Evolutionary conservation across 106 monocot species (phyloP).

Genomic region (Dendrobium huoshanense): DNA sequence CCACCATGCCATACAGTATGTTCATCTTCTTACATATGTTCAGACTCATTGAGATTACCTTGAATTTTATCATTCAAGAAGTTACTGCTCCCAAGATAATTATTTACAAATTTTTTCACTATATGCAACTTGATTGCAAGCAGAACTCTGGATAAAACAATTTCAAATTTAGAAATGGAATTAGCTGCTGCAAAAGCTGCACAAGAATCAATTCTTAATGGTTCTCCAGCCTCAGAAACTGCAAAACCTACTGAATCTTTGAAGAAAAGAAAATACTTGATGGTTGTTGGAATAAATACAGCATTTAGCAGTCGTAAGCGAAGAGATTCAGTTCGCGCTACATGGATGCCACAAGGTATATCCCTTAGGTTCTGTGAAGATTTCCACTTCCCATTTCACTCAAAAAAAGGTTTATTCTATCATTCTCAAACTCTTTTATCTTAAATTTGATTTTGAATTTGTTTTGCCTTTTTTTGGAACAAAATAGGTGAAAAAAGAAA

Average conservation of each 20-base stretch:
- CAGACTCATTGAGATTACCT: neutral
- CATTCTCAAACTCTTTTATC: neutral
- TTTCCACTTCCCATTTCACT: neutral
- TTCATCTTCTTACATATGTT: neutral
- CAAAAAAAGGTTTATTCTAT: neutral
- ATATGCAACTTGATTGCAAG: neutral
- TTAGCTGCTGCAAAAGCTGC: slow-evolving; percentile 62
- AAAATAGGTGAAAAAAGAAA: slow-evolving; percentile 44
- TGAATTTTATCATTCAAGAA: neutral
- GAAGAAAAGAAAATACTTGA: slow-evolving; percentile 47
- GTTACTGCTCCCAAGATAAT: neutral
- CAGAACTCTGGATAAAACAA: slow-evolving; percentile 92
- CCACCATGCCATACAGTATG: slow-evolving; percentile 19
- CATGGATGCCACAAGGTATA: slow-evolving; percentile 95
- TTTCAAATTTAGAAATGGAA: slow-evolving; percentile 86
- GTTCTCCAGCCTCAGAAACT: slow-evolving; percentile 54
- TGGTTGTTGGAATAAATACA: slow-evolving; percentile 95
- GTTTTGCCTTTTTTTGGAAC: neutral
- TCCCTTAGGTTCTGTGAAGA: neutral
- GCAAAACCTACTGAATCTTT: slow-evolving; percentile 19
- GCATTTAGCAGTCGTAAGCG: slow-evolving; percentile 95
- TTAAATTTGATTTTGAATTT: neutral
- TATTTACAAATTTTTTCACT: neutral
- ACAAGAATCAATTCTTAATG: slow-evolving; percentile 60
- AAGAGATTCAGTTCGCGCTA: slow-evolving; percentile 88